Evolutionary conservation across 768 basidiomycete genomes (phyloP), one percentile per base, ranked within the genome.

Genomic region (Amyloporia xantha): DNA sequence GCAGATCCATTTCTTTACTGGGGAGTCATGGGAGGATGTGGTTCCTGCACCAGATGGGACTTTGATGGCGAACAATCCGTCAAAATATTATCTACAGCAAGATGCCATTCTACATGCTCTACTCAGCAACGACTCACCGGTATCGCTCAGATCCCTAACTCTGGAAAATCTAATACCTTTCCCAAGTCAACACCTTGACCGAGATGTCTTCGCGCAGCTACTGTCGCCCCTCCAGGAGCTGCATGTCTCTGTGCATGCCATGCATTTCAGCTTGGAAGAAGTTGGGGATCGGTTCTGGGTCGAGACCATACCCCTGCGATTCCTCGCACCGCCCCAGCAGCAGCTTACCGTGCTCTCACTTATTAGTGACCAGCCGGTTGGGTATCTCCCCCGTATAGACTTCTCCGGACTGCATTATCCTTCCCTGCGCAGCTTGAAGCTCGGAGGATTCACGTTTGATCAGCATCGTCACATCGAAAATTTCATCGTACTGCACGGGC

Each of bases 321-420:
- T 58, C 43, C 56, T 58, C 21, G 39, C 28, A 11, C 54, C 56
- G 2, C 28, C 56, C 9, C 56, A 54, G 35, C 26, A 9, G 11
- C 40, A 24, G 30, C 54, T 58, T 23, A 54, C 49, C 20, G 48
- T 53, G 24, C 56, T 58, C 38, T 39, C 53, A 19, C 48, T 58
- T 4, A 48, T 42, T 30, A 58, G 53, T 46, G 53, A 58, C 49
- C 54, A 58, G 47, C 56, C 54, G 3, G 51, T 55, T 20, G 51
- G 53, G n/a, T 38, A 39, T 20, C 41, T 41, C n/a, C 52, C 55
- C 5, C 33, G 47, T 19, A 38, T 54, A 24, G 56, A 54, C 41
- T 47, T 58, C 39, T 48, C 51, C 30, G 54, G 44, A n/a, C 48
- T 54, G 39, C 54, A 49, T 41, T 58, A 50, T 49, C 51, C 53